A percentile compares a stretch with the other conserved stretches of the same genome.
phyloP scores from a whole-genome alignment of 164 flowering plant species.

The Aristolochia californica region DNA sequence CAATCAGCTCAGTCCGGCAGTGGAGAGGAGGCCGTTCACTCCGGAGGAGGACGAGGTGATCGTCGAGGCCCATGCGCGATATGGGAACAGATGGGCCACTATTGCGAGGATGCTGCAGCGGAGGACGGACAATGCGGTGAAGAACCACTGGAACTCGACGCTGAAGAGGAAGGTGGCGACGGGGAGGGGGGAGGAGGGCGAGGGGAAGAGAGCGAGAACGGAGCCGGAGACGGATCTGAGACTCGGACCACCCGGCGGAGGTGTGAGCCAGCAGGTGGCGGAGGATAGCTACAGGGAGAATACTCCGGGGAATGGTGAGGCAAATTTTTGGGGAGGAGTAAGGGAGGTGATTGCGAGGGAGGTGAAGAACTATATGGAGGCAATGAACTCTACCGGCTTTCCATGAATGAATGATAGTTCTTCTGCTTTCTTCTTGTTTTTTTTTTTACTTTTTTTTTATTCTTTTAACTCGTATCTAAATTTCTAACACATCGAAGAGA shows the following conservation, averaged over 20 bases:
- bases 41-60: slow-evolving; percentile 74
- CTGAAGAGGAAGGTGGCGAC: slow-evolving; percentile 43
- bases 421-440: too few relatives aligned
- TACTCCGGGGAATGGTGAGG: slow-evolving; percentile 15
- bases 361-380: slow-evolving; percentile 67
- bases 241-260: slow-evolving; percentile 29
- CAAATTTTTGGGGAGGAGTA: slow-evolving; percentile 53
- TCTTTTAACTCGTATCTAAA: too few relatives aligned
- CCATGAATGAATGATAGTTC: neutral
- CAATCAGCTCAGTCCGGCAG: slow-evolving; percentile 84
- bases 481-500: too few relatives aligned
- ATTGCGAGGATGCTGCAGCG: slow-evolving; percentile 67
- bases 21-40: slow-evolving; percentile 64
- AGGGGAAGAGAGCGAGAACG: slow-evolving; percentile 46
- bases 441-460: too few relatives aligned
- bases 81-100: slow-evolving; percentile 89
- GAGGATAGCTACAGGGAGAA: slow-evolving; percentile 54
- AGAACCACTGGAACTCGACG: slow-evolving; percentile 89
- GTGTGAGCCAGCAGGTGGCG: slow-evolving; percentile 37
- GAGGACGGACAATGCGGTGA: slow-evolving; percentile 83
- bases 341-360: slow-evolving; percentile 82
- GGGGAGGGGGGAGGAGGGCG: neutral
- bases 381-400: neutral
- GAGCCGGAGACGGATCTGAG: slow-evolving; percentile 30
- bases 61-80: slow-evolving; percentile 57